phyloP scores from a whole-genome alignment of 1,284 basidiomycete species.

The Trichosporon sp. region DNA sequence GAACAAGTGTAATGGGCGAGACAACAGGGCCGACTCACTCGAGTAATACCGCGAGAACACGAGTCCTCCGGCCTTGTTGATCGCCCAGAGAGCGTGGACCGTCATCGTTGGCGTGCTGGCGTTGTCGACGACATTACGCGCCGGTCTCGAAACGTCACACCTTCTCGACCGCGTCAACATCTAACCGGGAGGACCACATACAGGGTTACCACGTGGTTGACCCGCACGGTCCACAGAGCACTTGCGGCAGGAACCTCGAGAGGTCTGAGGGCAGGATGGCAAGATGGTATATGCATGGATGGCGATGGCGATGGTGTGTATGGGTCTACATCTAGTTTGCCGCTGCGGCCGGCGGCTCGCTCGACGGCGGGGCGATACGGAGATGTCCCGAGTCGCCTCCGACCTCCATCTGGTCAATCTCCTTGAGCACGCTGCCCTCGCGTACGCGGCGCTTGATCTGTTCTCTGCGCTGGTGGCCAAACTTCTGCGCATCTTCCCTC shows the following conservation, averaged over 20 bases:
- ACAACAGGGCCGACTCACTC: constrained; percentile 60
- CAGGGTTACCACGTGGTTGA: not conserved
- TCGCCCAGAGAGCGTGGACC: constrained; percentile 66
- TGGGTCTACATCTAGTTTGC: not conserved
- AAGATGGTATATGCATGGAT: not conserved
- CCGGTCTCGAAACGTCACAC: not conserved
- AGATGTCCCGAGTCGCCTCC: constrained; percentile 29
- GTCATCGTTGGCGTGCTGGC: constrained; percentile 37
- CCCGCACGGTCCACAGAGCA: not conserved
- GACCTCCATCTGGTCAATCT: constrained; percentile 45
- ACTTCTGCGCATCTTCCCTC: constrained; percentile 48
- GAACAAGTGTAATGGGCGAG: not conserved
- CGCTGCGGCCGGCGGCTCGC: not conserved
- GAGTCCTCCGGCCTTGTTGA: constrained; percentile 97
- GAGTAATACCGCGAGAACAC: constrained; percentile 91
- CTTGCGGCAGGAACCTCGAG: no score
- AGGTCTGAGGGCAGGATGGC: not conserved
- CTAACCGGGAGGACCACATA: not conserved
- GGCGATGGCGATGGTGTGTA: no score
- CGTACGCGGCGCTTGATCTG: constrained; percentile 49
- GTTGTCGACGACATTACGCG: not conserved
- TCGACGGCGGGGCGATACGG: not conserved
- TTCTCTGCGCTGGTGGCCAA: constrained; percentile 52
- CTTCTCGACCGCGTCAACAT: not conserved
- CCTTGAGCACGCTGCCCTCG: constrained; percentile 44